These are phyloP conservation scores for Vigna hirtella DNA, from an alignment of 306 rosid genomes.

Conservation along the genomic window DNA sequence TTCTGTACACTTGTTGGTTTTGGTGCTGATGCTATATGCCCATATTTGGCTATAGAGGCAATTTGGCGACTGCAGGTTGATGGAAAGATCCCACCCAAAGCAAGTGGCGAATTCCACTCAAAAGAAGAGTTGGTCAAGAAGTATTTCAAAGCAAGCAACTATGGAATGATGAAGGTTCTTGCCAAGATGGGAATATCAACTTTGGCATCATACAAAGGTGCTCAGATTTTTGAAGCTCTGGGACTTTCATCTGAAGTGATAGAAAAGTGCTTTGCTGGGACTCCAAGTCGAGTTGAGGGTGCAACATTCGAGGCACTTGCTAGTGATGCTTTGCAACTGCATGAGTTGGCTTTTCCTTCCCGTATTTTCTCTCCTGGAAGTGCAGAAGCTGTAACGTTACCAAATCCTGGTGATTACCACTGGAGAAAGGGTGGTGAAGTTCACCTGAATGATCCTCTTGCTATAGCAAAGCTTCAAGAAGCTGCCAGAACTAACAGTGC, in stretches of 20 bases:
- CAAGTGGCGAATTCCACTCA: conserved; percentile 71
- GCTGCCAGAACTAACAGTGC: conserved; percentile 92
- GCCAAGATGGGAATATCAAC: conserved; percentile 99
- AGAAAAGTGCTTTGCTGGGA: conserved; percentile 95
- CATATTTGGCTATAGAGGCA: conserved; percentile 88
- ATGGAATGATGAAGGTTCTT: conserved; percentile 99
- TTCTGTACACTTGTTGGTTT: conserved; percentile 96
- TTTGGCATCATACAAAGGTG: conserved; percentile 98
- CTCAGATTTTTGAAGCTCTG: conserved; percentile 96
- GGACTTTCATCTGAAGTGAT: conserved; percentile 96
- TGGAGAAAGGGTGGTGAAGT: conserved; percentile 99
- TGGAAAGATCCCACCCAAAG: conserved; percentile 89
- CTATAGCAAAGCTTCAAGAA: conserved; percentile 95
- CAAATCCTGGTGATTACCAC: conserved; percentile 98
- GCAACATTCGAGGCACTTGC: conserved; percentile 97
- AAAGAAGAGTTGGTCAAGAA: conserved; percentile 83
- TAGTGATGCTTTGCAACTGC: conserved; percentile 76
- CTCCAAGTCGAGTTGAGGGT: conserved; percentile 98
- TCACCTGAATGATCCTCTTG: conserved; percentile 96
- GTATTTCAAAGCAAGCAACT: conserved; percentile 90
- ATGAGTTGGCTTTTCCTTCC: conserved; percentile 89
- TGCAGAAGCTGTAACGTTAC: conserved; percentile 91
- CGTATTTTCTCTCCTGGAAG: conserved; percentile 82
- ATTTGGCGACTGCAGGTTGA: conserved; percentile 96
- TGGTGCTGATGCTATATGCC: conserved; percentile 96